These are phyloP conservation scores for Tetrahymena elliotti DNA, from an alignment of 73 alveolate genomes.

Conservation along the genomic window DNA sequence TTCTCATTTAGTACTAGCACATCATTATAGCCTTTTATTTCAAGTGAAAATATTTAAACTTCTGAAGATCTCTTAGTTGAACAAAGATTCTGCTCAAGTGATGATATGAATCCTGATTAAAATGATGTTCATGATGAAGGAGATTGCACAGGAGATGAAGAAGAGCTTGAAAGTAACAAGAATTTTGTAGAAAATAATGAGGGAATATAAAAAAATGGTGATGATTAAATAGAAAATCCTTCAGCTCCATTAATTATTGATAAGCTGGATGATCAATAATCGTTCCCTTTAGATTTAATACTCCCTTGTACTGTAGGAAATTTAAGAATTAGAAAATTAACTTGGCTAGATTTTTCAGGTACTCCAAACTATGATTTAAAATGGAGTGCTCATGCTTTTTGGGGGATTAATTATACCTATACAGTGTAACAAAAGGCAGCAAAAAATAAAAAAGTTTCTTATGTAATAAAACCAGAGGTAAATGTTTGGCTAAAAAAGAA, in stretches of 20 bases:
- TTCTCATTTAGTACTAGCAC: not conserved
- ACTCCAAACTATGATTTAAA: not conserved
- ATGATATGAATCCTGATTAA: not conserved
- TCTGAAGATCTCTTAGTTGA: not conserved
- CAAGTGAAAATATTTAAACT: not conserved
- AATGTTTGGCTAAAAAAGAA: not conserved
- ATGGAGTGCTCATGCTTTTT: not conserved
- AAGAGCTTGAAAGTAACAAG: not conserved
- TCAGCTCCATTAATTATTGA: not conserved
- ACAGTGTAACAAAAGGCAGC: not conserved
- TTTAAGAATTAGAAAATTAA: not conserved
- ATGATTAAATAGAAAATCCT: not conserved
- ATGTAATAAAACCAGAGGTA: not conserved
- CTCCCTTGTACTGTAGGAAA: not conserved
- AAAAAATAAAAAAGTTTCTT: not conserved
- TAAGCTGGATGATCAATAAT: not conserved
- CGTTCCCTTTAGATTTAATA: not conserved
- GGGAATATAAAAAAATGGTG: not conserved
- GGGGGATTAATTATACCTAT: not conserved
- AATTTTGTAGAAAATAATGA: not conserved
- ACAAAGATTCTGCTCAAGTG: not conserved
- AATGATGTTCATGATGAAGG: not conserved
- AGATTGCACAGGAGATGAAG: not conserved
- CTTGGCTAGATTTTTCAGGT: not conserved
- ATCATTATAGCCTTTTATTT: not conserved